A percentile compares a stretch with the other conserved stretches of the same genome.
phyloP scores from a whole-genome alignment of 352 stramenopile genomes.

The Phytophthora colocasiae region DNA sequence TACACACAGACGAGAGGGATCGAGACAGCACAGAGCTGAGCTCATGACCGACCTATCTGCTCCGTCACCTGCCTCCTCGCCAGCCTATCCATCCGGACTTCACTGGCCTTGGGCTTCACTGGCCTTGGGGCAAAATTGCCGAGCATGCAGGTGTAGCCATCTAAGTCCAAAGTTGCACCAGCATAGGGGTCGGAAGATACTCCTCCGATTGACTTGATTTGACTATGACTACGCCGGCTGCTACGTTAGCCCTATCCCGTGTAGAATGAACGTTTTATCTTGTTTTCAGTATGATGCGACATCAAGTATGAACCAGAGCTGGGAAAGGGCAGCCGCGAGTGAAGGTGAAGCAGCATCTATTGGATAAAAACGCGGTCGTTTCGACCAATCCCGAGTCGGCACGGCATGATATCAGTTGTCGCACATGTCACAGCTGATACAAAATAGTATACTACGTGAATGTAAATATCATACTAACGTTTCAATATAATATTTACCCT shows the following conservation, averaged over 20 bases:
- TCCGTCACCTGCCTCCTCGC: neutral
- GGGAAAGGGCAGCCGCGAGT: constrained; percentile 25
- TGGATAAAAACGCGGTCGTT: neutral
- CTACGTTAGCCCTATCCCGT: constrained; percentile 13
- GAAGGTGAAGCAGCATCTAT: constrained; percentile 16
- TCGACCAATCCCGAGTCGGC: constrained; percentile 18
- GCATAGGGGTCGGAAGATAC: constrained; percentile 35
- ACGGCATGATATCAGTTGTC: constrained; percentile 26
- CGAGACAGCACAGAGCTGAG: neutral
- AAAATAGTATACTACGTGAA: constrained; percentile 2
- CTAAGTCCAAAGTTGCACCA: constrained; percentile 13
- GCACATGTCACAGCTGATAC: constrained; percentile 23
- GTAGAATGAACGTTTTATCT: constrained; percentile 32
- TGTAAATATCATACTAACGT: neutral
- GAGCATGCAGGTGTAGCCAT: constrained; percentile 27
- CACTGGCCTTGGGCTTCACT: constrained; percentile 9
- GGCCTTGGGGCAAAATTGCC: neutral
- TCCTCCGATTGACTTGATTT: constrained; percentile 28
- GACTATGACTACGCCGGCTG: constrained; percentile 24
- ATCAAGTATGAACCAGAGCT: constrained; percentile 18
- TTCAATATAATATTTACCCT: no score
- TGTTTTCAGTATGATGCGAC: constrained; percentile 8
- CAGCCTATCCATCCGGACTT: neutral
- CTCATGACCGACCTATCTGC: neutral
- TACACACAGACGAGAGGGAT: neutral